A percentile compares a stretch with the other conserved stretches of the same genome.
phyloP scores from a whole-genome alignment of 2,329 filamentous ascomycete genomes.

The Hypoxylon sp. region DNA sequence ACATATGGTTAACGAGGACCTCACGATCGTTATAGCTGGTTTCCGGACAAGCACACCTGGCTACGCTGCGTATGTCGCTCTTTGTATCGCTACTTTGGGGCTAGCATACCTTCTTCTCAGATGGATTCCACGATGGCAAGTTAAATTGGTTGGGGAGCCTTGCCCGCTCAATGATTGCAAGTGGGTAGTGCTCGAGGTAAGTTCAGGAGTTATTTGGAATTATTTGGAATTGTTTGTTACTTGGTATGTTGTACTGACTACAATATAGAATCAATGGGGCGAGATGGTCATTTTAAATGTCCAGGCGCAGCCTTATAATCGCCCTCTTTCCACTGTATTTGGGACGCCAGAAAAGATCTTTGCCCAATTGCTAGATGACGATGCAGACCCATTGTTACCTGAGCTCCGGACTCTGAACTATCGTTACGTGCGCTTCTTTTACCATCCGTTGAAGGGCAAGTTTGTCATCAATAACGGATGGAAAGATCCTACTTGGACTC shows the following conservation, averaged over 20 bases:
- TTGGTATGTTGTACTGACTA: slow-evolving; percentile 15
- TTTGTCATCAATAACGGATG: slow-evolving; percentile 88
- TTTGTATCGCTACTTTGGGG: slow-evolving; percentile 79
- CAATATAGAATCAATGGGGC: slow-evolving; percentile 84
- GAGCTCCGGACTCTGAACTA: slow-evolving; percentile 85
- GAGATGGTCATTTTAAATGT: slow-evolving; percentile 84
- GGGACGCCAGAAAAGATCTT: slow-evolving; percentile 70
- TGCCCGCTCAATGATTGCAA: slow-evolving; percentile 76
- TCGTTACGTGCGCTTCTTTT: slow-evolving; percentile 92
- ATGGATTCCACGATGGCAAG: slow-evolving; percentile 90
- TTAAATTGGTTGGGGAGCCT: slow-evolving; percentile 75
- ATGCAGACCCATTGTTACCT: slow-evolving; percentile 80
- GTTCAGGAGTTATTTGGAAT: slow-evolving; percentile 37
- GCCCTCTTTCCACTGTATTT: slow-evolving; percentile 69
- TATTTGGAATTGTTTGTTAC: background rate
- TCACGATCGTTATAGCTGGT: slow-evolving; percentile 92
- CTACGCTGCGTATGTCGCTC: slow-evolving; percentile 70
- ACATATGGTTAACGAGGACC: slow-evolving; percentile 90
- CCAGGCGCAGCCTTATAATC: slow-evolving; percentile 61
- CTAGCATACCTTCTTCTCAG: slow-evolving; percentile 84
- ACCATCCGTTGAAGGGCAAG: slow-evolving; percentile 86
- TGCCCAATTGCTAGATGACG: slow-evolving; percentile 64
- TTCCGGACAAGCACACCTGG: slow-evolving; percentile 82
- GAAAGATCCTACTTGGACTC: slow-evolving; percentile 92
- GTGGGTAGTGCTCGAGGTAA: slow-evolving; percentile 90